Evolutionary conservation across 2,329 filamentous ascomycete species (phyloP).

Genomic region (Pyricularia sp.): DNA sequence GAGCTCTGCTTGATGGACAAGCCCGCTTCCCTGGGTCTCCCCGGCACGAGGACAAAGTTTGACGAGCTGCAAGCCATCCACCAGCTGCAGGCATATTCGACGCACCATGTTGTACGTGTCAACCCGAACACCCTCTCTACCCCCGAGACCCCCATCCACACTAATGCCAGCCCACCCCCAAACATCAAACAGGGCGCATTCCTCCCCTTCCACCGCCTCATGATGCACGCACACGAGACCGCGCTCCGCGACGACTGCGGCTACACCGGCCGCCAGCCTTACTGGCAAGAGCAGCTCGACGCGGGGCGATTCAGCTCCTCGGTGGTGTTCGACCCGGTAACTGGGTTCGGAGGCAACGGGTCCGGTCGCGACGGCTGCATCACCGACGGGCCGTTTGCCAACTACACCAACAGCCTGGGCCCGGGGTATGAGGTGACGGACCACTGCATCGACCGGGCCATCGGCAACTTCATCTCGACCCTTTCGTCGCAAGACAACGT

Average conservation of each 20-base stretch:
- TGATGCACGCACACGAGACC: slow-evolving; percentile 18
- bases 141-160: background rate
- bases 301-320: slow-evolving; percentile 9
- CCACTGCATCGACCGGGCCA: slow-evolving; percentile 13
- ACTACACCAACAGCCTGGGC: slow-evolving; percentile 12
- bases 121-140: too few species aligned
- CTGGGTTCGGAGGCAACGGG: slow-evolving; percentile 13
- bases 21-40: slow-evolving; percentile 11
- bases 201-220: slow-evolving; percentile 20
- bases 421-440: slow-evolving; percentile 9
- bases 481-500: slow-evolving; percentile 4
- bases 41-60: slow-evolving; percentile 13
- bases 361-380: slow-evolving; percentile 7
- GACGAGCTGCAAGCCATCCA: slow-evolving; percentile 19
- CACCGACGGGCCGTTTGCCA: slow-evolving; percentile 12
- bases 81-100: slow-evolving; percentile 13
- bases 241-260: slow-evolving; percentile 17
- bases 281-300: slow-evolving; percentile 12
- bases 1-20: slow-evolving; percentile 18
- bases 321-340: slow-evolving; percentile 8
- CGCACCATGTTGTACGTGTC: slow-evolving; percentile 11
- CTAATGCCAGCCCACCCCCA: background rate
- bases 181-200: slow-evolving; percentile 14
- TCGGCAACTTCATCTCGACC: slow-evolving; percentile 4
- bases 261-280: slow-evolving; percentile 18